Percentiles rank a stretch among this genome's conserved stretches.
Evolutionary conservation across 352 stramenopile genomes (phyloP).

Genomic region (Aphanomyces euteiches): DNA sequence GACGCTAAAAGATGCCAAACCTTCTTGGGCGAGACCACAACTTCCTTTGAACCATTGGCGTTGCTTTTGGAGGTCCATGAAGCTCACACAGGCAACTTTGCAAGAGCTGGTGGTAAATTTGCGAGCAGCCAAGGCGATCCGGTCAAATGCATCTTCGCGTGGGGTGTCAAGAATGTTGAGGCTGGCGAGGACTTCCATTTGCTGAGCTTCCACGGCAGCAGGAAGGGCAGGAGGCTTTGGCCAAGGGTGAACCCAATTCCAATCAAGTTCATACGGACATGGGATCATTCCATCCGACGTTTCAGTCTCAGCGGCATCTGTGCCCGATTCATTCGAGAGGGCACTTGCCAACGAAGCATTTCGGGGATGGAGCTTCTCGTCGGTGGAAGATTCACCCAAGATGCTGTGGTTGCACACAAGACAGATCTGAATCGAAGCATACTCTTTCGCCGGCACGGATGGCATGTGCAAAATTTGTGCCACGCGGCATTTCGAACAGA

Average conservation of each 20-base stretch:
- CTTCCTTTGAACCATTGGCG: slow-evolving; percentile 86
- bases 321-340: no score
- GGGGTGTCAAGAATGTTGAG: slow-evolving; percentile 59
- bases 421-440: slow-evolving; percentile 9
- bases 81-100: slow-evolving; percentile 74
- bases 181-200: slow-evolving; percentile 47
- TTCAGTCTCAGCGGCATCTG: neutral
- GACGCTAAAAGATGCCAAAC: neutral
- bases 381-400: neutral
- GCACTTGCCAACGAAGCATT: neutral
- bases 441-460: neutral
- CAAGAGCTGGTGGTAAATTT: slow-evolving; percentile 81
- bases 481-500: slow-evolving; percentile 71
- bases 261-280: slow-evolving; percentile 71
- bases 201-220: slow-evolving; percentile 47
- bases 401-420: slow-evolving; percentile 24
- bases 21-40: slow-evolving; percentile 73
- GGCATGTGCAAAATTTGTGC: neutral
- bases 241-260: slow-evolving; percentile 77
- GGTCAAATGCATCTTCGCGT: slow-evolving; percentile 68
- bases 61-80: slow-evolving; percentile 67
- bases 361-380: neutral
- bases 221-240: slow-evolving; percentile 50
- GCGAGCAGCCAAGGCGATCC: slow-evolving; percentile 80
- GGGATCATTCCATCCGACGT: slow-evolving; percentile 2